Percentiles rank a stretch among this genome's conserved stretches.
Conservation (phyloP, 2,329 filamentous ascomycete genomes). For the Aspergillus terreus region DNA sequence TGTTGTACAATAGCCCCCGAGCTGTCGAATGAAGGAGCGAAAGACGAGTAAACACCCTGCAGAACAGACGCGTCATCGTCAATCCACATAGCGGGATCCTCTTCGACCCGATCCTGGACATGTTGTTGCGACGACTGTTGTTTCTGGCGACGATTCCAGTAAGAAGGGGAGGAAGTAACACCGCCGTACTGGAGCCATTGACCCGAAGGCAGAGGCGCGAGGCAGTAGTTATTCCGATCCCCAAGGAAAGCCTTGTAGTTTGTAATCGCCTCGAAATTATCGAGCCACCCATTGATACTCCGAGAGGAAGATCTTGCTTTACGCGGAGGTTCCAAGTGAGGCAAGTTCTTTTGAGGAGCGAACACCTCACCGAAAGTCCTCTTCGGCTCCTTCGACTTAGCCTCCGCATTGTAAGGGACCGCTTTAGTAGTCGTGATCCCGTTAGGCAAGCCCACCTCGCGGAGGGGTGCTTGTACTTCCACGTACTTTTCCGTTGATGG, state of each 20-base stretch:
- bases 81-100: constrained; percentile 26
- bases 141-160: constrained; percentile 37
- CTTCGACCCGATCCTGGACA: constrained; percentile 21
- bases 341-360: constrained; percentile 34
- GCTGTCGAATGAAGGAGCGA: constrained; percentile 47
- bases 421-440: constrained; percentile 69
- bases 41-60: constrained; percentile 46
- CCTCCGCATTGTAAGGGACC: constrained; percentile 46
- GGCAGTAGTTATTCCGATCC: constrained; percentile 39
- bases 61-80: constrained; percentile 35
- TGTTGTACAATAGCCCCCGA: constrained; percentile 40
- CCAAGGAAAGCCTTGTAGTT: constrained; percentile 31
- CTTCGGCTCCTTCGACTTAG: constrained; percentile 25
- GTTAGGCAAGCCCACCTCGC: constrained; percentile 66
- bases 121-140: constrained; percentile 20
- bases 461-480: constrained; percentile 49
- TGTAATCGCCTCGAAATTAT: constrained; percentile 38
- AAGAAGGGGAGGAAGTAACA: constrained; percentile 34
- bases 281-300: constrained; percentile 36
- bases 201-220: constrained; percentile 37
- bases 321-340: constrained; percentile 39
- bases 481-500: constrained; percentile 32
- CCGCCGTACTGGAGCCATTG: constrained; percentile 44
- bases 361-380: constrained; percentile 46
- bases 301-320: constrained; percentile 31